These are phyloP conservation scores for Porphyra umbilicalis DNA, from an alignment of 31 red algal genomes.

Conservation along the genomic window DNA sequence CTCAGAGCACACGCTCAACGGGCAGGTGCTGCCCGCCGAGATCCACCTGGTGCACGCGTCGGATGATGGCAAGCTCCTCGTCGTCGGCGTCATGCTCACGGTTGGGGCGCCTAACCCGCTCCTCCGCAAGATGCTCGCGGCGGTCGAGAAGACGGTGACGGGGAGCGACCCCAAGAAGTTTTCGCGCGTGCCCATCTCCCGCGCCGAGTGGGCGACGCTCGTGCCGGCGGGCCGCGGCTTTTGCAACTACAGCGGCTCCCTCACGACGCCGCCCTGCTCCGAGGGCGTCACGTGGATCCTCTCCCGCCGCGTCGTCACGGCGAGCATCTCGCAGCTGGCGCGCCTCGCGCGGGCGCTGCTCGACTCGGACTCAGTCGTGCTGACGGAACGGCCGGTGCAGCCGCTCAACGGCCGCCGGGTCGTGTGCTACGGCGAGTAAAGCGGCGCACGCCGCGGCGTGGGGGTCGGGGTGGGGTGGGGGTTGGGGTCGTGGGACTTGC, in stretches of 20 bases:
- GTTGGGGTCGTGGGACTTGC: too few relatives aligned
- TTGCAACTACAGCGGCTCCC: constrained; percentile 26
- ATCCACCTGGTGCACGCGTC: constrained; percentile 33
- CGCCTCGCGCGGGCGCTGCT: not conserved
- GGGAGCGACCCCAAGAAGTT: not conserved
- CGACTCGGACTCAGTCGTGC: not conserved
- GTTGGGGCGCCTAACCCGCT: not conserved
- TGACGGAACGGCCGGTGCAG: constrained; percentile 20
- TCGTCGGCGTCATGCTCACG: constrained; percentile 24
- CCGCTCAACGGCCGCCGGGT: constrained; percentile 24
- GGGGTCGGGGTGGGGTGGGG: too few relatives aligned
- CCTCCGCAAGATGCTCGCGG: not conserved
- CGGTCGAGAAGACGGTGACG: not conserved
- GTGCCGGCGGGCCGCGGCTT: constrained; percentile 8
- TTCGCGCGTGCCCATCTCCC: not conserved
- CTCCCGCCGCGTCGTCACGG: not conserved
- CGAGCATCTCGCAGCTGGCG: not conserved
- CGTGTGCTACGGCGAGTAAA: not conserved
- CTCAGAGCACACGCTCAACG: constrained; percentile 43
- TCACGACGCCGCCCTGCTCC: constrained; percentile 53
- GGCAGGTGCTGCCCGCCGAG: constrained; percentile 15
- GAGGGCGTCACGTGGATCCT: constrained; percentile 41
- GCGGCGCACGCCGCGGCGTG: too few relatives aligned
- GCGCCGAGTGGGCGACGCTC: not conserved
- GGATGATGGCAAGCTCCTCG: constrained; percentile 8